These are phyloP conservation scores for Porogramme epimiltina DNA, from an alignment of 1,284 basidiomycete species.

Conservation along the genomic window DNA sequence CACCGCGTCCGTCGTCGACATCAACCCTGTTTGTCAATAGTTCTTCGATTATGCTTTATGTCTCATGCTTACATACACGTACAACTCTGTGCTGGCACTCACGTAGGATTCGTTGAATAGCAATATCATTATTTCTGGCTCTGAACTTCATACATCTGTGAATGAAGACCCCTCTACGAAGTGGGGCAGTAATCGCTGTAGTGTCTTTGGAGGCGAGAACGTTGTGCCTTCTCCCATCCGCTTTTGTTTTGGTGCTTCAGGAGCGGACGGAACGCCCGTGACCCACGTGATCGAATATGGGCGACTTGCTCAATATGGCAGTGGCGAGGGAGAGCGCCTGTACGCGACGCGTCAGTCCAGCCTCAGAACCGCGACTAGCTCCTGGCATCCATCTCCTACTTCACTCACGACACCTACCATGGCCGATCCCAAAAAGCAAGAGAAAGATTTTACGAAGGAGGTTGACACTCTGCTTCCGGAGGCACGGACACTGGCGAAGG, in stretches of 20 bases:
- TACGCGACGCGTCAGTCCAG: conserved; percentile 68
- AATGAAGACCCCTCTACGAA: not conserved
- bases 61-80: conserved; percentile 47
- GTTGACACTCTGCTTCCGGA: conserved; percentile 66
- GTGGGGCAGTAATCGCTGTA: not conserved
- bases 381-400: conserved; percentile 27
- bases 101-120: conserved; percentile 41
- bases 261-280: conserved; percentile 1
- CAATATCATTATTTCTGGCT: conserved; percentile 21
- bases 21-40: conserved; percentile 54
- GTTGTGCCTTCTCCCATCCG: conserved; percentile 2
- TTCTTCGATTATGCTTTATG: conserved; percentile 35
- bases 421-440: conserved; percentile 80
- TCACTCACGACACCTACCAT: conserved; percentile 41
- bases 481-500: conserved; percentile 56
- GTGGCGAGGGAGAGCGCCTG: conserved; percentile 29
- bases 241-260: conserved; percentile 17
- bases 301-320: conserved; percentile 19
- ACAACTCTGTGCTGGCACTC: conserved; percentile 45
- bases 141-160: conserved; percentile 2
- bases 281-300: conserved; percentile 25
- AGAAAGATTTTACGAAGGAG: conserved; percentile 74
- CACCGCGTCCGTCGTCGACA: conserved; percentile 27
- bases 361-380: conserved; percentile 35
- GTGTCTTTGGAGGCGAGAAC: too few relatives aligned